Percentiles rank a stretch among this genome's conserved stretches.
Evolutionary conservation across 1,139 yeast species (phyloP).

Genomic region (Zygosaccharomyces sapae): DNA sequence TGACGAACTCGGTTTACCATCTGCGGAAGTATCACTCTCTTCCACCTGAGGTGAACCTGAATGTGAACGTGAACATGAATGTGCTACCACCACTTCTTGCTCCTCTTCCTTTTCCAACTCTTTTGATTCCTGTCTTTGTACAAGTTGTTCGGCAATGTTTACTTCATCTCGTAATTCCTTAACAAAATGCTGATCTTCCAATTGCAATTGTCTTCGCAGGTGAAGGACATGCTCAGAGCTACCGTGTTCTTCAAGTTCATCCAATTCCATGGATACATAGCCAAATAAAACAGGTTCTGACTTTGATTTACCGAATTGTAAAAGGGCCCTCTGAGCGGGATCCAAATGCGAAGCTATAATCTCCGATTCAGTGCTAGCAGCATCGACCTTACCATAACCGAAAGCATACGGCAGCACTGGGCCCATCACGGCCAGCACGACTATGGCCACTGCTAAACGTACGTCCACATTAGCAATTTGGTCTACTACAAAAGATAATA

Average conservation of each 20-base stretch:
- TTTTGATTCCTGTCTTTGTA: background rate
- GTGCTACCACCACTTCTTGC: background rate
- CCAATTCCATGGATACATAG: conserved; percentile 8
- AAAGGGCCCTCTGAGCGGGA: conserved; percentile 24
- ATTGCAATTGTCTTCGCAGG: background rate
- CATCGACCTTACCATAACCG: background rate
- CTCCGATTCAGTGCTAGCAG: background rate
- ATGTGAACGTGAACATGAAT: too few species aligned
- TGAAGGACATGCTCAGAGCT: background rate
- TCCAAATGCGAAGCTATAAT: conserved; percentile 10
- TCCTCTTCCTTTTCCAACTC: background rate
- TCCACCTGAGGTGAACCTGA: background rate
- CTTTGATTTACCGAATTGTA: conserved; percentile 24
- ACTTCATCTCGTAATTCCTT: background rate
- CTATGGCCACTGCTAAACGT: conserved; percentile 10
- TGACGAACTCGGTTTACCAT: conserved; percentile 6
- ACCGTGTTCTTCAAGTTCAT: background rate
- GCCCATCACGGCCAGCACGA: conserved; percentile 9
- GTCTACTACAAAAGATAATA: conserved; percentile 10
- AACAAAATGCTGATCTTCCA: background rate
- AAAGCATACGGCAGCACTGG: conserved; percentile 9
- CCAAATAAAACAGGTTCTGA: conserved; percentile 18
- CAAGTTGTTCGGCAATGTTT: background rate
- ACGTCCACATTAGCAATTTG: conserved; percentile 11
- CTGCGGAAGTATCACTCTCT: conserved; percentile 6